Base-by-base conservation (phyloP, 106 monocot genomes). In the Dendrobium officinale region DNA sequence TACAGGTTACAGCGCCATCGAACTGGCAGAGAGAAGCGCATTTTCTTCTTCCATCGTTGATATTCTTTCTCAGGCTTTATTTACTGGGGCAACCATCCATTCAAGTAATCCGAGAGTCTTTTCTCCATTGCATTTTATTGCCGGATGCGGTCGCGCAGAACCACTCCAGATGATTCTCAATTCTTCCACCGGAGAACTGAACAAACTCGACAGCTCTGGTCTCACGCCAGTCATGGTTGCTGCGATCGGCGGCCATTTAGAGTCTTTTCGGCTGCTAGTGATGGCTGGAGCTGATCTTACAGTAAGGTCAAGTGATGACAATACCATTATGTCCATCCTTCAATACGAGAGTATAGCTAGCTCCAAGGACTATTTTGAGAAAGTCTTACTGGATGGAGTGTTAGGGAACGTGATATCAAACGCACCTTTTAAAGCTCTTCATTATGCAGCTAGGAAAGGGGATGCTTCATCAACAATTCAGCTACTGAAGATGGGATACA, bases 231-330 rank as follows among this genome's bases (percentile, higher is more conserved):
- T 87, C 54, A 92, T 92, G 90, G 82, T 83, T 42, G 86, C 92
- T 44, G 83, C 79, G 10, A 81, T 55, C 20, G 83, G 82, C 9
- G 81, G 85, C 11, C 85, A 90, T 55, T 73, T 43, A 0, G 92
- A 90, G 24, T 78, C 75, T 81, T 92, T 92, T 74, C 84, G 88
- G 7, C 79, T 88, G 24, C 74, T 92, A 51, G 83, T 92, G 41
- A 86, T 90, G 88, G 90, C 88, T 43, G 92, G 90, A 64, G 90
- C 92, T 8, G 86, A 90, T 78, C 42, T 88, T 40, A 19, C 80
- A 27, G 77, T 83, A 20, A 68, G 66, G 67, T 79, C 58, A 33
- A 15, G 78, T 42, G 84, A 85, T 77, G 90, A 88, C 4, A 77
- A 83, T 67, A 79, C 86, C 19, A 59, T 86, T 24, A 59, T 87